Percentiles rank a stretch among this genome's conserved stretches.
phyloP scores from a whole-genome alignment of 805 yeast genomes.

The Ogataea neopini region DNA sequence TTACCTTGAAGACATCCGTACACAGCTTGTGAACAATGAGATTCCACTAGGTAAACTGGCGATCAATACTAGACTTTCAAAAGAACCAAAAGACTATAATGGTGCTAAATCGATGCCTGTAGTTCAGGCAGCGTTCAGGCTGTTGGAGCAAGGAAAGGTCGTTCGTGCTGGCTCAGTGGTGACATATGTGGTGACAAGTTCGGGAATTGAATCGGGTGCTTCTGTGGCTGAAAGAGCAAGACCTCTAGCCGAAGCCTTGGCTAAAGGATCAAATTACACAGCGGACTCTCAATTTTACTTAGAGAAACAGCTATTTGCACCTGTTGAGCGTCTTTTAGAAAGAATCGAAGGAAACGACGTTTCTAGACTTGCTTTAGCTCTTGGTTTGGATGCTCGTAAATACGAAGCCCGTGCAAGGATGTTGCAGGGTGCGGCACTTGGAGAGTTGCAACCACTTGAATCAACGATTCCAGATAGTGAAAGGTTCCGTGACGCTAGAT shows the following conservation, averaged over 20 bases:
- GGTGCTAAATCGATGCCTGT: slow-evolving; percentile 79
- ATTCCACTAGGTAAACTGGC: slow-evolving; percentile 67
- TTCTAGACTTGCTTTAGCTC: slow-evolving; percentile 68
- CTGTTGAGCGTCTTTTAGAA: slow-evolving; percentile 83
- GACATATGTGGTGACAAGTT: slow-evolving; percentile 74
- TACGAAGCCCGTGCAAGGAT: slow-evolving; percentile 50
- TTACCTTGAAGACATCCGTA: slow-evolving; percentile 62
- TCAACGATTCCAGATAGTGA: slow-evolving; percentile 79
- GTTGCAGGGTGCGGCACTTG: slow-evolving; percentile 37
- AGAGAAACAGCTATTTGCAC: slow-evolving; percentile 87
- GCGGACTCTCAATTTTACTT: slow-evolving; percentile 82
- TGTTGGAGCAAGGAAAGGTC: slow-evolving; percentile 80
- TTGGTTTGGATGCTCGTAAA: slow-evolving; percentile 75
- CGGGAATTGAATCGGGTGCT: slow-evolving; percentile 34
- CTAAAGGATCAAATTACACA: slow-evolving; percentile 47
- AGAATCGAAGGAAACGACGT: slow-evolving; percentile 85
- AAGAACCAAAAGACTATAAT: slow-evolving; percentile 84
- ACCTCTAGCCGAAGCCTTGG: slow-evolving; percentile 71
- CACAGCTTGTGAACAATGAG: slow-evolving; percentile 58
- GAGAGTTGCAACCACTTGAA: slow-evolving; percentile 70
- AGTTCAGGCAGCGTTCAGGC: slow-evolving; percentile 85
- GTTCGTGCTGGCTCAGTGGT: slow-evolving; percentile 89
- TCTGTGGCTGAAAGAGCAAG: slow-evolving; percentile 80
- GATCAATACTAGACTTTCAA: slow-evolving; percentile 85
- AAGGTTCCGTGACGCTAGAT: slow-evolving; percentile 68